Base-by-base conservation (phyloP, 2,329 filamentous ascomycete genomes). In the Alternaria atra region DNA sequence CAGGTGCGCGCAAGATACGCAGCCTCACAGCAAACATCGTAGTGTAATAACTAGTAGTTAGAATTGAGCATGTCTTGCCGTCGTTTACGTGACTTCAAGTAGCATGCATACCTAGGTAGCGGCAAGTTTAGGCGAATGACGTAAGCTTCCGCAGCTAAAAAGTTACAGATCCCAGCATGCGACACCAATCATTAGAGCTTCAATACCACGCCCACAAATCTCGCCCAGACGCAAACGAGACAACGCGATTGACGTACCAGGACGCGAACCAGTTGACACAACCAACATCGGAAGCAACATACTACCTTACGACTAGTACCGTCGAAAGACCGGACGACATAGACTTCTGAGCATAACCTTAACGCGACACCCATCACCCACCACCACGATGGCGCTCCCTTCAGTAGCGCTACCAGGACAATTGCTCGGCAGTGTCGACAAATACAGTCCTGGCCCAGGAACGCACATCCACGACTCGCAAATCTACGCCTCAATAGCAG, bases 401-500 rank as follows among this genome's bases (percentile, higher is more conserved):
- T 64, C 74, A 4, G 60, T 93, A 69, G 91, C 90, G 55, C 85
- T 96, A 48, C 95, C 95, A 10, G 95, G 95, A 76, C 91, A 95
- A 77, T 82, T 89, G 46, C 87, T 99, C 40, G 94, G 91, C 30
- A 81, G 90, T 17, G 80, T 84, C 17, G 83, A 85, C 56, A 86
- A 88, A 67, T 94, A 90, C 79, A 80, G 85, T 40, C 86, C 93
- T 29, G 94, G 94, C 13, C 84, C 91, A 10, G 95, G 94, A 67
- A 97, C 93, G 0, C 93, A 98, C 79, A 84, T 97, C 67, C 86
- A 92, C 80, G 84, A 90, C 65, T 84, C 87, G 64, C 86, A 89
- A 60, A 87, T 97, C 69, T 91, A 91, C 78, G 90, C 94, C 61
- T 97, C 94, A 20, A 89, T 97, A 63, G 86, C 93, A 51, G 94